Percentiles rank a stretch among this genome's conserved stretches.
These are phyloP conservation scores for Pleochaeta shiraiana DNA, from an alignment of 2,329 filamentous ascomycete genomes.

Conservation along the genomic window DNA sequence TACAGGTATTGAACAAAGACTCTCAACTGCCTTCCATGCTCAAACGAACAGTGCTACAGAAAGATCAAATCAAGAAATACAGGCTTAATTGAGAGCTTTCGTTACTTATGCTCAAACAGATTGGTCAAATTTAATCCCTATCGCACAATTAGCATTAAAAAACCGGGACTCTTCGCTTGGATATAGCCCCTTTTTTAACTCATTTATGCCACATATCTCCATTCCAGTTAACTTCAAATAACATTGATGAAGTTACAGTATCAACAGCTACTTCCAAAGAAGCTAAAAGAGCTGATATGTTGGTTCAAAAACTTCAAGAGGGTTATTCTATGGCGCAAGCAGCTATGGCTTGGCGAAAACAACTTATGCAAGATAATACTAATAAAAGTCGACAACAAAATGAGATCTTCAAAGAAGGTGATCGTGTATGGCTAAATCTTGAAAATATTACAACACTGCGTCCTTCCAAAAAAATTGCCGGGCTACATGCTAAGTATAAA, in stretches of 20 bases:
- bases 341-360: constrained; percentile 3
- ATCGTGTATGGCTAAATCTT: constrained; percentile 1
- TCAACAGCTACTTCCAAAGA: too few relatives aligned
- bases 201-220: too few relatives aligned
- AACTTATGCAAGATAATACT: neutral
- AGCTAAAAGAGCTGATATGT: too few relatives aligned
- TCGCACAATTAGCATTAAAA: neutral
- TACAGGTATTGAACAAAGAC: neutral
- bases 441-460: constrained; percentile 7
- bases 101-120: neutral
- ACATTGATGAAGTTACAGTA: too few relatives aligned
- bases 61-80: neutral
- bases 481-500: too few relatives aligned
- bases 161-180: neutral
- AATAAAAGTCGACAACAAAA: neutral
- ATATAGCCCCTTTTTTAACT: too few relatives aligned
- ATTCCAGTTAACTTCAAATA: too few relatives aligned
- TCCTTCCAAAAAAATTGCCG: too few relatives aligned
- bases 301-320: too few relatives aligned
- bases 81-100: neutral
- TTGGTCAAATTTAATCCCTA: neutral
- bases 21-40: neutral
- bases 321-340: neutral
- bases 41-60: neutral
- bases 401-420: neutral